These are phyloP conservation scores for Colletotrichum shisoi DNA, from an alignment of 2,329 filamentous ascomycete genomes.

Conservation along the genomic window DNA sequence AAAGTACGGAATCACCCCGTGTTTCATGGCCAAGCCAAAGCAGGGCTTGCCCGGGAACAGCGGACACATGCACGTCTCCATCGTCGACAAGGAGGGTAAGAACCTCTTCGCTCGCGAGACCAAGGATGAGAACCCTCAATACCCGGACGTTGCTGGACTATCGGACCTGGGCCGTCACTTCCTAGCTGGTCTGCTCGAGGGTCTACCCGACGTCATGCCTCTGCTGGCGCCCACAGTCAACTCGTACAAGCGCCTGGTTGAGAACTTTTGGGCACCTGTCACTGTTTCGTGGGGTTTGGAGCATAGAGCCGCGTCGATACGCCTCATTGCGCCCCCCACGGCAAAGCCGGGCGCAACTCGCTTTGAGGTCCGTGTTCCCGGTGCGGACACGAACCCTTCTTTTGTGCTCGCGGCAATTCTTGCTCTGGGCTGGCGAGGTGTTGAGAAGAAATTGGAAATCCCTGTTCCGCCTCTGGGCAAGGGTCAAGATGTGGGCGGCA, in stretches of 20 bases:
- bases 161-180: slow-evolving; percentile 93
- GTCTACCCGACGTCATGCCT: slow-evolving; percentile 94
- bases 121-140: slow-evolving; percentile 74
- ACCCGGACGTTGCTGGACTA: slow-evolving; percentile 77
- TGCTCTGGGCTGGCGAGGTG: slow-evolving; percentile 86
- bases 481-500: slow-evolving; percentile 80
- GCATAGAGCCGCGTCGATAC: slow-evolving; percentile 89
- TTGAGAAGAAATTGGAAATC: slow-evolving; percentile 90
- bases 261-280: slow-evolving; percentile 99
- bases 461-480: slow-evolving; percentile 82
- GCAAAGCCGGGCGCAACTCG: slow-evolving; percentile 84
- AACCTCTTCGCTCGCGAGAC: slow-evolving; percentile 79
- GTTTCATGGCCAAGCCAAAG: slow-evolving; percentile 98
- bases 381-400: slow-evolving; percentile 92
- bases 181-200: slow-evolving; percentile 86
- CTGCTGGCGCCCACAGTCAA: slow-evolving; percentile 93
- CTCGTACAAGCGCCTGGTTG: slow-evolving; percentile 96
- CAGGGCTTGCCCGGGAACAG: slow-evolving; percentile 92
- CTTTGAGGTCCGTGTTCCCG: slow-evolving; percentile 90
- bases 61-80: slow-evolving; percentile 92
- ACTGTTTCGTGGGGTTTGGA: slow-evolving; percentile 97
- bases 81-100: slow-evolving; percentile 79
- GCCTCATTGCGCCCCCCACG: slow-evolving; percentile 88
- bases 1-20: slow-evolving; percentile 90
- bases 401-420: slow-evolving; percentile 87